Percentiles rank a stretch among this genome's conserved stretches.
Conservation (phyloP, 352 stramenopile genomes). For the Pythium apleroticum region DNA sequence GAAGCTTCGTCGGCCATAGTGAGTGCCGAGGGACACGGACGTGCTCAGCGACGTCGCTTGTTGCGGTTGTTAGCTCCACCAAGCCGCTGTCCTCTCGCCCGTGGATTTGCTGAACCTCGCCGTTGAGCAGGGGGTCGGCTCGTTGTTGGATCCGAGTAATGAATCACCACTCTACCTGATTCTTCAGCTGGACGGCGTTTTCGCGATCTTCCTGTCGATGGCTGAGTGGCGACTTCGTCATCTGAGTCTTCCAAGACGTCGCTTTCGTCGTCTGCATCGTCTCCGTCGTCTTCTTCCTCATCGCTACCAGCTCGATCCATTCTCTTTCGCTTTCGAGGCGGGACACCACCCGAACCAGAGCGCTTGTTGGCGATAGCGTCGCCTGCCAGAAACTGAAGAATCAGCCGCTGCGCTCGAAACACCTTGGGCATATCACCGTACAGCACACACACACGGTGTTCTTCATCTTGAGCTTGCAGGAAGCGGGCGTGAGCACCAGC, state of each 20-base stretch:
- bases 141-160: slow-evolving; percentile 15
- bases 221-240: not conserved
- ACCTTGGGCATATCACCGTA: slow-evolving; percentile 49
- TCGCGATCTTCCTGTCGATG: not conserved
- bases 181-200: slow-evolving; percentile 5
- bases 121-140: slow-evolving; percentile 1
- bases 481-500: slow-evolving; percentile 53
- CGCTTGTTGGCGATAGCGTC: slow-evolving; percentile 53
- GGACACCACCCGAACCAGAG: slow-evolving; percentile 13
- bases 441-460: slow-evolving; percentile 53
- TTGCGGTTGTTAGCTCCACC: not conserved
- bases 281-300: not conserved
- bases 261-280: not conserved
- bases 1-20: too few species aligned
- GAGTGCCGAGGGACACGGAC: too few species aligned
- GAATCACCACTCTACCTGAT: slow-evolving; percentile 19
- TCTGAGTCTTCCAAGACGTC: slow-evolving; percentile 7
- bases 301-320: not conserved
- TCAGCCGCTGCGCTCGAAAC: slow-evolving; percentile 50
- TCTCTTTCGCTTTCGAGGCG: slow-evolving; percentile 39
- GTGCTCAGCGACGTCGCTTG: slow-evolving; percentile 12
- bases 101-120: not conserved
- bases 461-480: slow-evolving; percentile 35
- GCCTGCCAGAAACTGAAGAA: slow-evolving; percentile 60
- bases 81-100: not conserved